Evolutionary conservation across 805 yeast genomes (phyloP), one percentile per base, ranked within the genome.

Genomic region (Suhomyces xylopsoci): DNA sequence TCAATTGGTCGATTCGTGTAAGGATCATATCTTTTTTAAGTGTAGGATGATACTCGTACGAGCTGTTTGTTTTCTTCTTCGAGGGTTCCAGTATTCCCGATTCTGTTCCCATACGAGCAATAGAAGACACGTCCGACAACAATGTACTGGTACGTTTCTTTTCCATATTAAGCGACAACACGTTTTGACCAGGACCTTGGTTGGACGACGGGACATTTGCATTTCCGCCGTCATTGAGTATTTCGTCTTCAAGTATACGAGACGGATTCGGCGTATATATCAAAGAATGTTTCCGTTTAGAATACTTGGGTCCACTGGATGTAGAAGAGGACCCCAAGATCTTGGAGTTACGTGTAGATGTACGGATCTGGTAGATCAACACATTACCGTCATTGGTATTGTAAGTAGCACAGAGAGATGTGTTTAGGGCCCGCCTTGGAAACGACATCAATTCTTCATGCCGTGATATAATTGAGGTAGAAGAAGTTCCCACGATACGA

Each of bases 401-500:
- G 54, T 68, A 80, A 0, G 92, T 84, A 3, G 83, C 83, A 47
- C 88, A 80, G 14, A 87, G 68, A 0, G 78, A 68, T 0, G 66
- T 55, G 51, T 68, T 69, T 36, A 68, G 54, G 12, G 78, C 66
- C 3, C 62, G 51, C 5, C 57, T 52, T 0, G 90, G 91, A 60
- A 84, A 85, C 38, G 74, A 67, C 24, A 85, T 62, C 28, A 88
- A 63, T 49, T 76, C 78, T 61, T 88, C 94, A 47, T 73, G 70
- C 2, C 81, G 66, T 0, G 88, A 77, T 26, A 88, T 80, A 2
- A 83, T 80, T 0, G 90, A 80, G 0, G 87, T 84, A 1, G 91
- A 83, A 0, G 90, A 82, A 0, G 93, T 83, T 0, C 84, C 82
- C 4, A 90, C 80, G 4, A 82, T 71, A 2, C 96, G 90, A 52